A percentile compares a stretch with the other conserved stretches of the same genome.
Evolutionary conservation across 768 basidiomycete genomes (phyloP).

Genomic region (Wakefieldia striispora): DNA sequence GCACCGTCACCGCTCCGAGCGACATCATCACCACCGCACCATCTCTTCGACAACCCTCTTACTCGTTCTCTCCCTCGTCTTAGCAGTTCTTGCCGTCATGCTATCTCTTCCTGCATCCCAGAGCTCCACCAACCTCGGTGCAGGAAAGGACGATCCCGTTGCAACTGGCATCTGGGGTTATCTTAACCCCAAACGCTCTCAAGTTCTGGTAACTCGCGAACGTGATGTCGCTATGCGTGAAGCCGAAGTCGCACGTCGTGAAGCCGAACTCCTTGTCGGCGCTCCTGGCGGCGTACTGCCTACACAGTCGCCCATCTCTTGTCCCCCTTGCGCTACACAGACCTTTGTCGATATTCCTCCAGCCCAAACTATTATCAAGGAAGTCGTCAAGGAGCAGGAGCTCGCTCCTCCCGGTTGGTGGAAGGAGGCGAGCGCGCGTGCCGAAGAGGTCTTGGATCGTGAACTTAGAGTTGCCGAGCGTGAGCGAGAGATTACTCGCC

Average conservation of each 20-base stretch:
- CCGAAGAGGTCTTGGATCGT: constrained; percentile 80
- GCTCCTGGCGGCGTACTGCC: constrained; percentile 79
- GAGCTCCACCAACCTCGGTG: constrained; percentile 26
- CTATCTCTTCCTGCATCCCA: constrained; percentile 71
- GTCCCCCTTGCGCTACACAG: constrained; percentile 56
- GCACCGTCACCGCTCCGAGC: constrained; percentile 57
- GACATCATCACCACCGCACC: constrained; percentile 77
- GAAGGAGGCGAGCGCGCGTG: constrained; percentile 61
- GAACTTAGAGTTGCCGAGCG: constrained; percentile 84
- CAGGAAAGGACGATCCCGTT: constrained; percentile 36
- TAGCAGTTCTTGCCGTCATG: constrained; percentile 90
- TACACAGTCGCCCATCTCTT: constrained; percentile 47
- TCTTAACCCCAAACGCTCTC: constrained; percentile 79
- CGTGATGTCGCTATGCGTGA: constrained; percentile 78
- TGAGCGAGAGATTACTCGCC: constrained; percentile 82
- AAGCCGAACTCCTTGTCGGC: constrained; percentile 80
- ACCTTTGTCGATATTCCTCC: constrained; percentile 59
- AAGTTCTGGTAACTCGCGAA: constrained; percentile 77
- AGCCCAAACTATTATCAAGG: constrained; percentile 81
- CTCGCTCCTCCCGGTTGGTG: constrained; percentile 80
- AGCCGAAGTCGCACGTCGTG: constrained; percentile 85
- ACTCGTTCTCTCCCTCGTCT: constrained; percentile 79
- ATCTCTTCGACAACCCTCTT: constrained; percentile 89
- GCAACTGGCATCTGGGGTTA: constrained; percentile 64
- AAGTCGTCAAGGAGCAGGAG: constrained; percentile 80